A percentile compares a stretch with the other conserved stretches of the same genome.
Conservation (phyloP, 1,284 basidiomycete genomes). For the Cryptococcus sp. region DNA sequence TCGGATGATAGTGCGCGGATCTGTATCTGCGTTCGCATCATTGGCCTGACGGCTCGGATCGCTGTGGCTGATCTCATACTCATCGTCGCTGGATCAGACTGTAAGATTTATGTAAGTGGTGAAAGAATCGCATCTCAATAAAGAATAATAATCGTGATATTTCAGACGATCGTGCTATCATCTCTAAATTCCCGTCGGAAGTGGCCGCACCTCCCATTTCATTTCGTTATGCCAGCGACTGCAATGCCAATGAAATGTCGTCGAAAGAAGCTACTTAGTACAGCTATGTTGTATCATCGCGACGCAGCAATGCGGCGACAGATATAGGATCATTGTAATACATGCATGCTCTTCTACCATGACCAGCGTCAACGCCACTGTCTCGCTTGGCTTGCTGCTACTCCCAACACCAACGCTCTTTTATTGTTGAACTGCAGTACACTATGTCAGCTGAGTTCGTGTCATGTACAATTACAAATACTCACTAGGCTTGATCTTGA, state of each 20-base stretch:
- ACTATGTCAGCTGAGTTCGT: constrained; percentile 1
- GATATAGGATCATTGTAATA: constrained; percentile 5
- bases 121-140: too few relatives aligned
- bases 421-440: constrained; percentile 16
- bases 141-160: too few relatives aligned
- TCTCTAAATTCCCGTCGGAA: too few relatives aligned
- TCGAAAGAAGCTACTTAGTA: too few relatives aligned
- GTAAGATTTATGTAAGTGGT: too few relatives aligned
- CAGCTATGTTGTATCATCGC: too few relatives aligned
- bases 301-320: neutral
- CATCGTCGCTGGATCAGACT: too few relatives aligned
- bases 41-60: neutral
- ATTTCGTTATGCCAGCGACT: too few relatives aligned
- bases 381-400: neutral
- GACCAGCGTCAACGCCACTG: neutral
- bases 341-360: constrained; percentile 7
- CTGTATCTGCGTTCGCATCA: neutral
- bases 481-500: constrained; percentile 95
- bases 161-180: too few relatives aligned
- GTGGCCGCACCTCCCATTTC: too few relatives aligned
- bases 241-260: too few relatives aligned
- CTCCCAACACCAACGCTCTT: neutral
- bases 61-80: too few relatives aligned
- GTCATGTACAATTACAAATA: neutral
- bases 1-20: constrained; percentile 13